These are phyloP conservation scores for Botrytis tulipae DNA, from an alignment of 2,329 filamentous ascomycete genomes.

Conservation along the genomic window DNA sequence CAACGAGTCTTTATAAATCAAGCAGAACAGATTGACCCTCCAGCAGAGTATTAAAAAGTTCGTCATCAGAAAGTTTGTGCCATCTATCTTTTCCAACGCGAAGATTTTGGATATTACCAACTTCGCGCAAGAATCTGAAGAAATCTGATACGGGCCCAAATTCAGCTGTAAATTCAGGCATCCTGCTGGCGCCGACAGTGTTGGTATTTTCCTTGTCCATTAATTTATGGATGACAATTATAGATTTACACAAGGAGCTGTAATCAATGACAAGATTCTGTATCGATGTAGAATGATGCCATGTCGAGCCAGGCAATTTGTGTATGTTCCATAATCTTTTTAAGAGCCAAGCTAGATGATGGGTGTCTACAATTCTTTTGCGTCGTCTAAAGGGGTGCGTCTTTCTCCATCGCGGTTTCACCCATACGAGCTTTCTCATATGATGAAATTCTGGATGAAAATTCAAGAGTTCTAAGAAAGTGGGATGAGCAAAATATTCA, in stretches of 20 bases:
- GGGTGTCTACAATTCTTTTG: neutral
- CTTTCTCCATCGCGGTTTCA: neutral
- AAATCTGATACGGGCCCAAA: neutral
- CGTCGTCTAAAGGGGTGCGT: neutral
- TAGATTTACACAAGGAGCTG: neutral
- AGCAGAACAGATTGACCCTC: neutral
- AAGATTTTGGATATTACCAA: neutral
- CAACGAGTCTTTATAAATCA: neutral
- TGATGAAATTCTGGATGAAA: neutral
- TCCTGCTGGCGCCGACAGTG: too few species aligned
- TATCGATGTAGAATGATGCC: neutral
- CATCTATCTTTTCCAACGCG: neutral
- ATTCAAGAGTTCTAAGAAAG: neutral
- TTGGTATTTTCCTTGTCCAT: rapidly evolving
- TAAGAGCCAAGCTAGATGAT: neutral
- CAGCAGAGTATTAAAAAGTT: neutral
- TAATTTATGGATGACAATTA: neutral
- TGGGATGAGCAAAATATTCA: rapidly evolving
- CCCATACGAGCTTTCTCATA: neutral
- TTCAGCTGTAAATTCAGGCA: neutral
- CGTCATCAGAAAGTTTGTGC: neutral
- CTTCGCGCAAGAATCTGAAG: neutral
- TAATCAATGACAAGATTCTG: neutral
- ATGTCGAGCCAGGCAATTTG: neutral
- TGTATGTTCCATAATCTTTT: too few species aligned